Conservation (phyloP, 2,329 filamentous ascomycete genomes). For the Niveomyces coronatus region DNA sequence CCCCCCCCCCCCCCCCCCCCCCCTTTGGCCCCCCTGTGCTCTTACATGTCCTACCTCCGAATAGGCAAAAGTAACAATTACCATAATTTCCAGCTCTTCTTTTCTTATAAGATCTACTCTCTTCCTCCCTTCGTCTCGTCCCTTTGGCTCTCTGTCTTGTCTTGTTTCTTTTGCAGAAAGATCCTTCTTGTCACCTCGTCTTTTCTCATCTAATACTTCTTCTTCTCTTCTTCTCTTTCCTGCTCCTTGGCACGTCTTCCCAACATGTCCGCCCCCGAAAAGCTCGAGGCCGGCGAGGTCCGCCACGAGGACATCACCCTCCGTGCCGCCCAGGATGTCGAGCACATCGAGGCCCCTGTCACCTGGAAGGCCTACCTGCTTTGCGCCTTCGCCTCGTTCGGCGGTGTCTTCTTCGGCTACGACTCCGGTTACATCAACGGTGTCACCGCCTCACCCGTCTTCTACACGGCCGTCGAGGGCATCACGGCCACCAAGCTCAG, state of each 20-base stretch:
- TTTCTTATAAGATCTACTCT: too few relatives aligned
- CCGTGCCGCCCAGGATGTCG: slow-evolving; percentile 39
- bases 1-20: too few relatives aligned
- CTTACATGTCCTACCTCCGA: too few relatives aligned
- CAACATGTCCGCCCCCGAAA: slow-evolving; percentile 6
- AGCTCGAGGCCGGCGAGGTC: slow-evolving; percentile 1
- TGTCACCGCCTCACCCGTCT: slow-evolving; percentile 42
- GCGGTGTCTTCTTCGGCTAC: slow-evolving; percentile 70
- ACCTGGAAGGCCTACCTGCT: slow-evolving; percentile 59
- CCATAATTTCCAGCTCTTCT: too few relatives aligned
- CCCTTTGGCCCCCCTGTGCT: too few relatives aligned
- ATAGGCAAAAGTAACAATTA: too few relatives aligned
- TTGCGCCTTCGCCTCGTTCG: slow-evolving; percentile 61
- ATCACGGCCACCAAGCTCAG: slow-evolving; percentile 22
- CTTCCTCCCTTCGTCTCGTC: too few relatives aligned
- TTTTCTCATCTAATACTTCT: not conserved
- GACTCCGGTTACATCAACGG: slow-evolving; percentile 69
- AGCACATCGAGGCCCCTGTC: slow-evolving; percentile 56
- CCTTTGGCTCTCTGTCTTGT: too few relatives aligned
- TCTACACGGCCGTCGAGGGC: slow-evolving; percentile 42
- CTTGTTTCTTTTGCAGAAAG: too few relatives aligned
- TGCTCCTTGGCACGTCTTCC: not conserved
- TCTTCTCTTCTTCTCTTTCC: not conserved
- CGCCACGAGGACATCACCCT: slow-evolving; percentile 22
- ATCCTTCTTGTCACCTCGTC: too few relatives aligned